A percentile compares a stretch with the other conserved stretches of the same genome.
These are phyloP conservation scores for Clarireedia monteithiana DNA, from an alignment of 2,329 filamentous ascomycete species.

Conservation along the genomic window DNA sequence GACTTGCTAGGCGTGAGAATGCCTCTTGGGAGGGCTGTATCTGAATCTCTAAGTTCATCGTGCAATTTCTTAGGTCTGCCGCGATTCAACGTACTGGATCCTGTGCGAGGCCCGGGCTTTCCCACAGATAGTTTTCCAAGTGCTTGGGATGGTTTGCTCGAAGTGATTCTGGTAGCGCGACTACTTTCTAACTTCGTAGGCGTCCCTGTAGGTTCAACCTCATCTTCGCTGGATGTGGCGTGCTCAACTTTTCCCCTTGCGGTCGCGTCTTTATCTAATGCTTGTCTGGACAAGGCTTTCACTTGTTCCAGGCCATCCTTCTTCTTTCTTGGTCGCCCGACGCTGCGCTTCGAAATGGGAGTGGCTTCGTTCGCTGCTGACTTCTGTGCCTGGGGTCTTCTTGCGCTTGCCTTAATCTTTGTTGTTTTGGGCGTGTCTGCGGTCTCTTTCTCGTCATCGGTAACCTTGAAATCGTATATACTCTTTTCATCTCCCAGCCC, in stretches of 20 bases:
- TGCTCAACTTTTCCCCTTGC: neutral
- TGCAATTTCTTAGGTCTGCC: slow-evolving; percentile 11
- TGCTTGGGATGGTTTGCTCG: neutral
- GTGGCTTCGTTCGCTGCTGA: neutral
- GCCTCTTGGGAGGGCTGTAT: slow-evolving; percentile 35
- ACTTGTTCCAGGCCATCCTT: slow-evolving; percentile 7
- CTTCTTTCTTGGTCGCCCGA: slow-evolving; percentile 6
- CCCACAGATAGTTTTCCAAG: neutral
- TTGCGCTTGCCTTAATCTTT: neutral
- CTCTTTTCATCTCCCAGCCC: slow-evolving; percentile 2
- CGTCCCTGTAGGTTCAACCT: neutral
- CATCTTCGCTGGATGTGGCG: neutral
- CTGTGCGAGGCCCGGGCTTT: slow-evolving; percentile 11
- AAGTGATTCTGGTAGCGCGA: neutral
- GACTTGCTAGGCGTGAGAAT: slow-evolving; percentile 49
- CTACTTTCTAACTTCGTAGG: neutral
- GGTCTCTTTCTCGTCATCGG: slow-evolving; percentile 10
- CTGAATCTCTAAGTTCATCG: neutral
- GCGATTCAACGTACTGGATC: slow-evolving; percentile 8
- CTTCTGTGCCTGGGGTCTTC: neutral
- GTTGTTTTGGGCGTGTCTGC: neutral
- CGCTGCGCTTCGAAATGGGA: neutral
- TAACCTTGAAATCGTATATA: slow-evolving; percentile 7
- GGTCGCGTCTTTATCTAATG: neutral
- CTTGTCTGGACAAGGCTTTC: slow-evolving; percentile 9